Percentiles rank a stretch among this genome's conserved stretches.
These are phyloP conservation scores for Exophiala dermatitidis DNA, from an alignment of 2,329 filamentous ascomycete genomes.

Conservation along the genomic window DNA sequence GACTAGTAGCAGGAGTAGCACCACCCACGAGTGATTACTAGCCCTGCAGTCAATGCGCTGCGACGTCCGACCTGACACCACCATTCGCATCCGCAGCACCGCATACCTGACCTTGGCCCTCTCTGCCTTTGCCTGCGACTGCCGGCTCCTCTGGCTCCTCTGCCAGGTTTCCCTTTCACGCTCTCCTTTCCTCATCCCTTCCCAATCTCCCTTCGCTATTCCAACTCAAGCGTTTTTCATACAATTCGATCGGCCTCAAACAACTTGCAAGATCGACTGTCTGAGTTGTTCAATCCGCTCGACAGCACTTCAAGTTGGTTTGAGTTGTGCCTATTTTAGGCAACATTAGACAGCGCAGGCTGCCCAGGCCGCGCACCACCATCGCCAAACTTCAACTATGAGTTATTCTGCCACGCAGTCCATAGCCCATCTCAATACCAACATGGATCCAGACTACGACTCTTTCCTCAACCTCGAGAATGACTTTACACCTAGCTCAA, in stretches of 20 bases:
- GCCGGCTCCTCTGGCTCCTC: background rate
- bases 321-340: conserved; percentile 17
- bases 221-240: background rate
- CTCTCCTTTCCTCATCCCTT: background rate
- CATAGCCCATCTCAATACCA: conserved; percentile 29
- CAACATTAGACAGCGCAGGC: conserved; percentile 12
- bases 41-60: background rate
- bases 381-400: conserved; percentile 7
- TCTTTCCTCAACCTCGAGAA: conserved; percentile 43
- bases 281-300: too few relatives aligned
- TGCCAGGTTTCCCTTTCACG: background rate
- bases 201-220: background rate
- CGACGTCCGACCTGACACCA: background rate
- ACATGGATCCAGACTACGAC: conserved; percentile 41
- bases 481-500: conserved; percentile 32
- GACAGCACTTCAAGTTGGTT: background rate
- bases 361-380: conserved; percentile 14
- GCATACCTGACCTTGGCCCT: too few relatives aligned
- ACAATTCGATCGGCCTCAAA: background rate
- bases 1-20: background rate
- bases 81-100: background rate
- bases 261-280: background rate
- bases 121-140: background rate
- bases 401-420: conserved; percentile 11
- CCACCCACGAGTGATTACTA: background rate